Percentiles rank a stretch among this genome's conserved stretches.
Conservation (phyloP, 768 basidiomycete species). For the Naganishia vaughanmartiniae region DNA sequence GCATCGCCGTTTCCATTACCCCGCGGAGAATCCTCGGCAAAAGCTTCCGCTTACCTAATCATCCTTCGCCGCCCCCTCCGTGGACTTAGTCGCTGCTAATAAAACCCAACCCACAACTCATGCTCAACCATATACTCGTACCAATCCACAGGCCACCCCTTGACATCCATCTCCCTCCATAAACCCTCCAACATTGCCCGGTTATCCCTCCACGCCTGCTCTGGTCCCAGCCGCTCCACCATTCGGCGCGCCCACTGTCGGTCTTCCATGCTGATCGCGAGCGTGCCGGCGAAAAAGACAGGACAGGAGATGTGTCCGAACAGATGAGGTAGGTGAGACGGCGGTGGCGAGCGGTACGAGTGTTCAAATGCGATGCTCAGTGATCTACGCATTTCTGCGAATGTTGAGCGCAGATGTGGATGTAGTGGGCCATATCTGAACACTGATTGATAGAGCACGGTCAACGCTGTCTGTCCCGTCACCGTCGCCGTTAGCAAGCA, state of each 20-base stretch:
- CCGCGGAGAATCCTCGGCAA: background rate
- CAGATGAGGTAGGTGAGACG: constrained; percentile 6
- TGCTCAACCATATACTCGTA: constrained; percentile 21
- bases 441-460: constrained; percentile 20
- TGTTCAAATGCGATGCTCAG: constrained; percentile 2
- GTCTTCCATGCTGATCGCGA: constrained; percentile 8
- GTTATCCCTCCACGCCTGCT: constrained; percentile 22
- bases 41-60: background rate
- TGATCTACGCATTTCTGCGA: constrained; percentile 11
- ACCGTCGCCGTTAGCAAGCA: background rate
- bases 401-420: constrained; percentile 9
- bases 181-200: constrained; percentile 8
- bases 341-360: background rate
- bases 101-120: constrained; percentile 11
- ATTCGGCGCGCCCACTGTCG: constrained; percentile 19
- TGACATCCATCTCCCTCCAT: constrained; percentile 18
- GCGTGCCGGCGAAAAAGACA: constrained; percentile 21
- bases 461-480: constrained; percentile 15
- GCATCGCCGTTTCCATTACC: constrained; percentile 1
- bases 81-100: background rate
- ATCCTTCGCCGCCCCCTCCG: background rate
- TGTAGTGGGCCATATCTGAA: constrained; percentile 15
- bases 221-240: constrained; percentile 19
- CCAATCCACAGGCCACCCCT: constrained; percentile 21
- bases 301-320: constrained; percentile 19